Base-by-base conservation (phyloP, 257 asterid species). In the Buddleja alternifolia region DNA sequence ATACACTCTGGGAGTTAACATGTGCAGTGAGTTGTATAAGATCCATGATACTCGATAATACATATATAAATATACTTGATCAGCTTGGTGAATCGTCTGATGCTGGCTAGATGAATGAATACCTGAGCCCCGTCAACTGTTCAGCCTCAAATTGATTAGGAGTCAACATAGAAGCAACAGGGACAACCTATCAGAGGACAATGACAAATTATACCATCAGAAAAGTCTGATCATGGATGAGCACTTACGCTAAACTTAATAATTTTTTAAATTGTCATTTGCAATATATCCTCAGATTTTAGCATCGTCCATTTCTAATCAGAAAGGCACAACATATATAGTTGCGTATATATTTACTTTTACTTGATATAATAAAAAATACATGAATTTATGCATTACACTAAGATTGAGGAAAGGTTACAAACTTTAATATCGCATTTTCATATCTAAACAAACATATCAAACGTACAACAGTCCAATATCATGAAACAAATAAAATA, bases 121-220 rank as follows among this genome's bases (percentile, higher is more conserved):
- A 94, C 99, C 97, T 89, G 80, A 77, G 74, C 55, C 88, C 90
- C 0, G 98, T 81, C 77, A 94, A 83, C 71, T 76, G 84, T 72
- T 94, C 98, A 52, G 99, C 99, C 83, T 94, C 99, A 76, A 94
- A 94, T 74, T 94, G 98, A 78, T 94, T 94, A 10, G 99, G 99
- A 11, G 98, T 91, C 93, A 94, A 76, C 98, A 94, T 88, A 57
- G 97, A 87, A 70, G 98, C 97, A 75, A 91, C 93, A 58, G 97
- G 96, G 15, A 91, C 88, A 84, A 94, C 99, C 99, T 94, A 40
- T 61, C 16, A 65, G 75, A 72, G 63, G 34, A 54, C 29, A 72
- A 44, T 54, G 4, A 65, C 59, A 56, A 76, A 54, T 67, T 74
- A 78, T 24, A 58, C 62, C 19, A 72, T 51, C 55, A 71, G 44